Evolutionary conservation across 108 stramenopile species (phyloP), one percentile per base, ranked within the genome.

Genomic region (Nitzschia sp.): DNA sequence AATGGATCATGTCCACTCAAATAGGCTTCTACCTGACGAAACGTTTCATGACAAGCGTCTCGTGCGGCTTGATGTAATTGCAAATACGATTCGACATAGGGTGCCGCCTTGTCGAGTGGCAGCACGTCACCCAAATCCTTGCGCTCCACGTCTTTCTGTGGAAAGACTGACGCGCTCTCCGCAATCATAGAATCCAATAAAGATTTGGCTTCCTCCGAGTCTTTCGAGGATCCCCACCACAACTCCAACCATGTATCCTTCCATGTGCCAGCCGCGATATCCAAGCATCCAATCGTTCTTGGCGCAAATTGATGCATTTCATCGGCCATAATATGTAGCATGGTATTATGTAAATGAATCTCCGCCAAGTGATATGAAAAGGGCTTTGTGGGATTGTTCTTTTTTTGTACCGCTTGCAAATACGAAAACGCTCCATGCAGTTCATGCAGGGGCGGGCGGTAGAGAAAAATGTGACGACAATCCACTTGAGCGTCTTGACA

Each of bases 401-500:
- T 17, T 8, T 19, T 19, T 51, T 51, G 49, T 23, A 4, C n/a
- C 11, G 5, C 35, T 36, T 21, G 18, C 18, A 61, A 26, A n/a
- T 15, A n/a, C 6, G 51, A 24, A 27, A 58, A 29, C 4, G 57
- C 35, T 21, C 8, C 2, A 8, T 38, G 3, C 36, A 61, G 23
- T 17, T 35, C 36, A 17, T 3, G 38, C 5, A 27, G 59, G 29
- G 76, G 70, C 35, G 60, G 34, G 1, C 70, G 69, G 11, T 51
- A 49, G 11, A 66, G 23, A n/a, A 33, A 59, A 5, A 77, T 26
- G 26, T 77, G 76, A 4, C 46, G 30, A 24, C 76, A 77, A 30
- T 58, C 56, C 4, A 77, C 76, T 17, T 66, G 5, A 13, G 76
- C 76, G 15, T 38, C 48, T 11, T 66, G 30, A 54, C 76, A 77